Evolutionary conservation across 2,329 filamentous ascomycete genomes (phyloP), one percentile per base, ranked within the genome.

Genomic region (Cladosporium velox): DNA sequence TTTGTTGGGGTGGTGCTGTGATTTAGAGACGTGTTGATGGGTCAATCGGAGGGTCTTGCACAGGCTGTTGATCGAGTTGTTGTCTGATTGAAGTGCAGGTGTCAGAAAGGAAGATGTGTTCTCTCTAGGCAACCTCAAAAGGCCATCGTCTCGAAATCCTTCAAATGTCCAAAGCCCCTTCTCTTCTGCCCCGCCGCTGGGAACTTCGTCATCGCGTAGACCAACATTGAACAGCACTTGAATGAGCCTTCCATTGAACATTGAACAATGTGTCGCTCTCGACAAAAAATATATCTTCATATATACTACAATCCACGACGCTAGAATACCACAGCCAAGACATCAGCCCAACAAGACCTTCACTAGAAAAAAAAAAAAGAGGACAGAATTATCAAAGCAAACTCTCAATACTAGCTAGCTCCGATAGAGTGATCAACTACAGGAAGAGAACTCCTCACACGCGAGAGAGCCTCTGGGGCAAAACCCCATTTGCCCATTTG

Each of bases 361-460:
- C n/a, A 26, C 24, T 30, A 18, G 8, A 18, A 3, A n/a, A 18
- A 7, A 15, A 10, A 44, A 5, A 7, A 41, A 6, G 14, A 5
- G 18, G 28, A 30, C 6, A 30, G 28, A 30, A 51, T 61, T 51
- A 52, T 47, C 24, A 58, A 59, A 59, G 47, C 59, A 34, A 54
- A 38, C 47, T 62, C 30, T 38, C 59, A 41, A 51, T 35, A 54
- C 44, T 35, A 54, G 59, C 47, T 62, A 38, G 44, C 59, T 52
- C 44, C 59, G 21, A 26, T 35, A 32, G 3, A 12, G n/a, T 14
- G 12, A 28, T 44, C 59, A 62, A 62, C 59, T 62, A 62, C 59
- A 62, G 32, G 30, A 54, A 62, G 59, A 62, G 47, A 18, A 52
- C n/a, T 26, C 12, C 18, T 11, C 24, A 30, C 21, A 52, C 28